Conservation (phyloP, 805 yeast species). For the Yamadazyma insecticola region DNA sequence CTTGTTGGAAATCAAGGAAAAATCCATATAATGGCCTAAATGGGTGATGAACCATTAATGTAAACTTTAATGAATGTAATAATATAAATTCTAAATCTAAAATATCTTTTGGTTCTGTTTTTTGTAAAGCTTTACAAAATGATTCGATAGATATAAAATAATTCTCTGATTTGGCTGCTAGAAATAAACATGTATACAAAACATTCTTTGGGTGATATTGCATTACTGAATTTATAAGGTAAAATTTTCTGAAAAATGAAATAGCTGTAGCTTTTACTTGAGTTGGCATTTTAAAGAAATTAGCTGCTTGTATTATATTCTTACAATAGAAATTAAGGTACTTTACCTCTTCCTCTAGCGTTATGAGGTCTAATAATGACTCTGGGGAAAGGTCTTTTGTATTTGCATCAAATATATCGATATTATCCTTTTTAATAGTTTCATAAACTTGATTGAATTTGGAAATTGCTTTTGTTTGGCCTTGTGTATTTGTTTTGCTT, state of each 20-base stretch:
- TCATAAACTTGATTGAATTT: conserved; percentile 22
- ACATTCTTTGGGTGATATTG: conserved; percentile 83
- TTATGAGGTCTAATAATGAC: conserved; percentile 41
- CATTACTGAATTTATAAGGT: conserved; percentile 75
- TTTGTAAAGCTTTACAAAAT: conserved; percentile 67
- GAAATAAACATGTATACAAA: conserved; percentile 66
- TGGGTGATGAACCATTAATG: conserved; percentile 84
- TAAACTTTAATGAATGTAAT: conserved; percentile 69
- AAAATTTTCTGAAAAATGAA: conserved; percentile 76
- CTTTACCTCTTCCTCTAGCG: conserved; percentile 64
- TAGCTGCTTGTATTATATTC: conserved; percentile 65
- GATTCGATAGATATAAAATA: conserved; percentile 80
- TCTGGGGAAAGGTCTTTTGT: conserved; percentile 24
- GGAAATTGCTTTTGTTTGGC: conserved; percentile 33
- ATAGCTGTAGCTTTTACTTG: conserved; percentile 87
- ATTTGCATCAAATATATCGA: conserved; percentile 26
- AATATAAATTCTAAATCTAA: conserved; percentile 76
- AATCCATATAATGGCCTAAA: conserved; percentile 90
- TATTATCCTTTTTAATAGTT: conserved; percentile 14
- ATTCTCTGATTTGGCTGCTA: conserved; percentile 92
- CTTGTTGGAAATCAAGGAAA: conserved; percentile 78
- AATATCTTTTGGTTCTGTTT: conserved; percentile 61
- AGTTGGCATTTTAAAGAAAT: conserved; percentile 75
- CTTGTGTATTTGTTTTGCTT: conserved; percentile 50
- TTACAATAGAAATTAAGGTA: conserved; percentile 69